phyloP scores from a whole-genome alignment of 108 stramenopile genomes.

The Stephanodiscus triporus region DNA sequence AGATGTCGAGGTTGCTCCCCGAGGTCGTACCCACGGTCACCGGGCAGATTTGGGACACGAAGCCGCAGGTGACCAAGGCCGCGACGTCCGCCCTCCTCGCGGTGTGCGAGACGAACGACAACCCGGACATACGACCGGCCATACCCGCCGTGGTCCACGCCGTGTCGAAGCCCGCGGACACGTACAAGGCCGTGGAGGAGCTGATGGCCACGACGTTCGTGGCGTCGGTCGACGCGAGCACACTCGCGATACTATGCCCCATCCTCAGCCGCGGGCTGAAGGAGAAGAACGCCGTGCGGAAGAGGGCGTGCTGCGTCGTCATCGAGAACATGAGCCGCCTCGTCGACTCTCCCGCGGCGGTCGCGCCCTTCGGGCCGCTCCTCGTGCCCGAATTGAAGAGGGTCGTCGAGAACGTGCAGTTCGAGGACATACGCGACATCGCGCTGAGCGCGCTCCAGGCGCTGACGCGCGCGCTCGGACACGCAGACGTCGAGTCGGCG shows the following conservation, averaged over 20 bases:
- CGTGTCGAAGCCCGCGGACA: slow-evolving; percentile 88
- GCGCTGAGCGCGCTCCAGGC: slow-evolving; percentile 83
- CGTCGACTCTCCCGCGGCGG: slow-evolving; percentile 92
- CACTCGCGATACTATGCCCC: slow-evolving; percentile 95
- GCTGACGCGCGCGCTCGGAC: slow-evolving; percentile 84
- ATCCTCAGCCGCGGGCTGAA: slow-evolving; percentile 92
- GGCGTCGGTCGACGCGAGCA: slow-evolving; percentile 91
- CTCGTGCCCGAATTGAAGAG: slow-evolving; percentile 95
- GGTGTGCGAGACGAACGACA: slow-evolving; percentile 82
- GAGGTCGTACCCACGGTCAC: slow-evolving; percentile 87
- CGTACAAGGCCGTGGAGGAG: slow-evolving; percentile 90
- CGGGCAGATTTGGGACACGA: slow-evolving; percentile 91
- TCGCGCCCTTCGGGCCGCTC: slow-evolving; percentile 92
- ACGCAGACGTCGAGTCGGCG: slow-evolving; percentile 64
- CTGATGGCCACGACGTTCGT: slow-evolving; percentile 97
- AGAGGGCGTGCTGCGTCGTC: slow-evolving; percentile 93
- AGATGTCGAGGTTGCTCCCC: slow-evolving; percentile 76
- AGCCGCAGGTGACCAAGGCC: slow-evolving; percentile 90
- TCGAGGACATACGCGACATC: slow-evolving; percentile 96
- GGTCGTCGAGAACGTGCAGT: slow-evolving; percentile 92
- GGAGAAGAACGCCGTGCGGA: slow-evolving; percentile 89
- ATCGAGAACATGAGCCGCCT: slow-evolving; percentile 97
- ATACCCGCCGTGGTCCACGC: slow-evolving; percentile 92
- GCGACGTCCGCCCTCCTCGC: slow-evolving; percentile 75
- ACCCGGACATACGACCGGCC: slow-evolving; percentile 84